A percentile compares a stretch with the other conserved stretches of the same genome.
Conservation (phyloP, 78 protist species). For the Dictyostelium brefeldianum region DNA sequence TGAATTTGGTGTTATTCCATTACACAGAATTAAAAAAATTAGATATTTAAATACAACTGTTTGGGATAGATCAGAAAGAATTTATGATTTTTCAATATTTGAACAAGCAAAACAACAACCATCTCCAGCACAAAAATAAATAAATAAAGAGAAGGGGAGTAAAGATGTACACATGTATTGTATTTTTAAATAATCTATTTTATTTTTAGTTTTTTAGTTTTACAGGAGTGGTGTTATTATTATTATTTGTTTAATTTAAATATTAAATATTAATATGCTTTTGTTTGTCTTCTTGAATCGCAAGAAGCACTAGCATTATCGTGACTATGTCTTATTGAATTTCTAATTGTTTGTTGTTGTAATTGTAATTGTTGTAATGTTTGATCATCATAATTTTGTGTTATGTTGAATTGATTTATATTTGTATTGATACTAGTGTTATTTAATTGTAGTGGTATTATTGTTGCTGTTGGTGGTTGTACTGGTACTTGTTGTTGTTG, state of each 20-base stretch:
- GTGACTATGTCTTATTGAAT: too few species aligned
- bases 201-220: not conserved
- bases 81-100: slow-evolving; percentile 6
- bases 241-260: not conserved
- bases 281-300: slow-evolving; percentile 5
- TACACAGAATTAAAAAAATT: slow-evolving; percentile 28
- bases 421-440: not conserved
- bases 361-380: not conserved
- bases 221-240: not conserved
- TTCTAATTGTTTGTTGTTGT: too few species aligned
- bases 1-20: slow-evolving; percentile 50
- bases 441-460: too few species aligned
- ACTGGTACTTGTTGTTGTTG: not conserved
- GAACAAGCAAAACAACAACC: not conserved
- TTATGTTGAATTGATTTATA: not conserved
- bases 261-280: too few species aligned
- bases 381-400: not conserved
- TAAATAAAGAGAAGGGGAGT: too few species aligned
- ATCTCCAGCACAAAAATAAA: not conserved
- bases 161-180: too few species aligned
- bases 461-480: not conserved
- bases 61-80: not conserved
- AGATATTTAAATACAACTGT: slow-evolving; percentile 1
- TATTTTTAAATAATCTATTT: not conserved
- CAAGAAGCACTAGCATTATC: not conserved